Conservation (phyloP, 2,329 filamentous ascomycete species). For the Calonectria pseudoreteaudii region DNA sequence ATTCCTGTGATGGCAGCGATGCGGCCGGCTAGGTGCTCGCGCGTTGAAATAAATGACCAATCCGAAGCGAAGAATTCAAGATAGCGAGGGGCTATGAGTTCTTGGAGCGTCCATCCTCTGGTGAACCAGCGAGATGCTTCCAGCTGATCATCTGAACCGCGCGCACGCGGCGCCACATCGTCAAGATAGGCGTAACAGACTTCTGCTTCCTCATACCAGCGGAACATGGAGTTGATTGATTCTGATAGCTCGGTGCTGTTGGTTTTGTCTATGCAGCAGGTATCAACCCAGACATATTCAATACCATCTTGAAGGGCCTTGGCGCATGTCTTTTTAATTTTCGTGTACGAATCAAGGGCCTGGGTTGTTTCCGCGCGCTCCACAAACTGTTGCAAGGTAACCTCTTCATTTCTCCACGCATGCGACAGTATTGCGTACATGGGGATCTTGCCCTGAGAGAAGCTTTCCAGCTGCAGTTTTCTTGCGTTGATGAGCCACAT, state of each 20-base stretch:
- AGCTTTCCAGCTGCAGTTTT: not conserved
- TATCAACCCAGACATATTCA: conserved; percentile 2
- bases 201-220: not conserved
- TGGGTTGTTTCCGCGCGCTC: not conserved
- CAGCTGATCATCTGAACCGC: not conserved
- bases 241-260: not conserved
- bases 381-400: not conserved
- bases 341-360: not conserved
- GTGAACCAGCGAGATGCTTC: not conserved
- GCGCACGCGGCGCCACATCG: not conserved
- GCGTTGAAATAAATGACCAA: not conserved
- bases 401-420: not conserved
- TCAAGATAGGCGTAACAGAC: not conserved
- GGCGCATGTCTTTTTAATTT: not conserved
- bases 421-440: conserved; percentile 6
- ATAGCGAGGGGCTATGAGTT: not conserved
- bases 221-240: conserved; percentile 11
- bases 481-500: not conserved
- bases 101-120: conserved; percentile 4
- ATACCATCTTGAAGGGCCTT: not conserved
- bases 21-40: not conserved
- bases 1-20: not conserved
- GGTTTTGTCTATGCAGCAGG: conserved; percentile 7
- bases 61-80: not conserved
- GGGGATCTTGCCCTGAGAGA: not conserved